Percentiles rank a stretch among this genome's conserved stretches.
phyloP scores from a whole-genome alignment of 352 stramenopile species.

The Globisporangium spinosum region DNA sequence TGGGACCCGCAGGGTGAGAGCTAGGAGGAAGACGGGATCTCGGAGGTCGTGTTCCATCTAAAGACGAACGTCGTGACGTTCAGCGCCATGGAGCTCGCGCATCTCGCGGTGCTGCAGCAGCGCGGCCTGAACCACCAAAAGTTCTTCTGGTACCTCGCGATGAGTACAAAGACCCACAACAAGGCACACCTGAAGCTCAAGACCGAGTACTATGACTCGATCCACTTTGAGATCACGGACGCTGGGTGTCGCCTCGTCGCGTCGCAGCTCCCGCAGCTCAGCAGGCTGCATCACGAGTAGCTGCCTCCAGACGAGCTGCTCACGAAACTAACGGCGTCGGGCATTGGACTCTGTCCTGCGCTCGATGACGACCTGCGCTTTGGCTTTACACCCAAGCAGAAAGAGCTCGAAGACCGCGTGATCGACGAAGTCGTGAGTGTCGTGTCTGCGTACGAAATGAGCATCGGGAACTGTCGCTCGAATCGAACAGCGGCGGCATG shows the following conservation, averaged over 20 bases:
- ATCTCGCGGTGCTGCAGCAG: slow-evolving; percentile 64
- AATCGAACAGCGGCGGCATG: slow-evolving; percentile 21
- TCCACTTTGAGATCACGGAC: slow-evolving; percentile 72
- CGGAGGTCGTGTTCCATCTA: slow-evolving; percentile 48
- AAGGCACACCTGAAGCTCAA: slow-evolving; percentile 47
- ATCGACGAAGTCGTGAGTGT: slow-evolving; percentile 67
- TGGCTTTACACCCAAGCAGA: slow-evolving; percentile 47
- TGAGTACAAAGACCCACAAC: slow-evolving; percentile 37
- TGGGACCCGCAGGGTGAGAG: slow-evolving; percentile 47
- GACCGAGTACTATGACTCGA: slow-evolving; percentile 44
- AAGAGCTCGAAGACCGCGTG: slow-evolving; percentile 63
- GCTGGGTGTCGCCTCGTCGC: slow-evolving; percentile 52
- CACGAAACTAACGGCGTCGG: slow-evolving; percentile 43
- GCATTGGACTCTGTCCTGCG: slow-evolving; percentile 59
- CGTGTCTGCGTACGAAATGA: slow-evolving; percentile 60
- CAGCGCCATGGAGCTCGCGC: slow-evolving; percentile 71
- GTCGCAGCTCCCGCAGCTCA: slow-evolving; percentile 44
- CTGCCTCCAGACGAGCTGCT: slow-evolving; percentile 58
- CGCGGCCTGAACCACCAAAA: slow-evolving; percentile 74
- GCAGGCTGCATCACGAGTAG: slow-evolving; percentile 30
- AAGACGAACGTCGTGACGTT: slow-evolving; percentile 66
- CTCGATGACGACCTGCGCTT: slow-evolving; percentile 33
- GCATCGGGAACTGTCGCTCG: slow-evolving; percentile 34
- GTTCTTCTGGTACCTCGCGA: slow-evolving; percentile 51
- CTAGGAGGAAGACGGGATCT: slow-evolving; percentile 80